These are phyloP conservation scores for Pleurostoma richardsiae DNA, from an alignment of 2,329 filamentous ascomycete genomes.

Conservation along the genomic window DNA sequence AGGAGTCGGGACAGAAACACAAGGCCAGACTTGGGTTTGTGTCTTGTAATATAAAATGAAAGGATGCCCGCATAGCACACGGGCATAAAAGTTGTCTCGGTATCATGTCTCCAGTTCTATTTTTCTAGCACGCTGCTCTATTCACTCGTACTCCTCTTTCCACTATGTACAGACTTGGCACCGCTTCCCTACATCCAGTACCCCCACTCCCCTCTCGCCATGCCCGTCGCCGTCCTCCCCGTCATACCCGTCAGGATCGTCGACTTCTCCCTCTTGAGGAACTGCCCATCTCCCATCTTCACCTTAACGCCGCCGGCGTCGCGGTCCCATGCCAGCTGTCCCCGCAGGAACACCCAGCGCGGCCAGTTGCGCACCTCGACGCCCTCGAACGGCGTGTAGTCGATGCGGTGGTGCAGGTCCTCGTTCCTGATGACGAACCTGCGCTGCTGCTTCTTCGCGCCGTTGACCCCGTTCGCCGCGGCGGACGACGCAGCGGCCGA, in stretches of 20 bases:
- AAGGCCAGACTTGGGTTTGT: too few relatives aligned
- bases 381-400: slow-evolving; percentile 61
- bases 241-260: not conserved
- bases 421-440: slow-evolving; percentile 38
- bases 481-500: not conserved
- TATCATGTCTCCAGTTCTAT: not conserved
- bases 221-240: not conserved
- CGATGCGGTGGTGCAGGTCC: slow-evolving; percentile 54
- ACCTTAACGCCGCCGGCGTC: slow-evolving; percentile 44
- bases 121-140: not conserved
- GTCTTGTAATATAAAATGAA: too few relatives aligned
- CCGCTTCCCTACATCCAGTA: not conserved
- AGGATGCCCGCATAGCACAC: too few relatives aligned
- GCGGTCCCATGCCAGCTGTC: slow-evolving; percentile 51
- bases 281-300: slow-evolving; percentile 40
- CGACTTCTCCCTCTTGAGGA: slow-evolving; percentile 33
- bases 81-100: too few relatives aligned
- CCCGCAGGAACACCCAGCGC: slow-evolving; percentile 52
- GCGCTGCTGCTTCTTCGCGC: slow-evolving; percentile 16
- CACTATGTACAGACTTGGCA: too few relatives aligned
- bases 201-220: not conserved
- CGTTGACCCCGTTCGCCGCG: not conserved
- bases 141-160: not conserved
- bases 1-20: too few relatives aligned
- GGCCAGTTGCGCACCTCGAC: slow-evolving; percentile 52